Evolutionary conservation across 2,329 filamentous ascomycete genomes (phyloP).

Genomic region (Pseudocercospora fijiensis): DNA sequence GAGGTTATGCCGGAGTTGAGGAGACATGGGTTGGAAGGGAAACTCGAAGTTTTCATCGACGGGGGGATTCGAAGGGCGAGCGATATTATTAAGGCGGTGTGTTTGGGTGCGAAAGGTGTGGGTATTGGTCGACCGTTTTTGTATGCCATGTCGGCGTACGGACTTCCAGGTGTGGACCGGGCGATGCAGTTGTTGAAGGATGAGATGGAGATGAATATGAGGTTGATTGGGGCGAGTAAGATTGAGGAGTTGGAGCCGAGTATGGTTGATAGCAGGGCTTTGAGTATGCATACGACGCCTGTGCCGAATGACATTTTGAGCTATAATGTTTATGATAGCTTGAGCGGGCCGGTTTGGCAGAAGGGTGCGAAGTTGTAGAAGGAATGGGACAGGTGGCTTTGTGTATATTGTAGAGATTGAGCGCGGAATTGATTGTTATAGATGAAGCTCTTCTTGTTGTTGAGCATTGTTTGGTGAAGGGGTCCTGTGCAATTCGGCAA

Average conservation of each 20-base stretch:
- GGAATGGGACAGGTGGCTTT: neutral
- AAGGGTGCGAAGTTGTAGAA: slow-evolving; percentile 33
- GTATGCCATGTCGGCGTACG: slow-evolving; percentile 94
- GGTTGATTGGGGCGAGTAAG: slow-evolving; percentile 75
- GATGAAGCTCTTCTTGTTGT: neutral
- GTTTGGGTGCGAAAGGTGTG: slow-evolving; percentile 85
- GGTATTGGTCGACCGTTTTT: slow-evolving; percentile 94
- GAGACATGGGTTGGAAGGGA: slow-evolving; percentile 58
- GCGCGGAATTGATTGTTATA: neutral
- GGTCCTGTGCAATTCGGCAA: neutral
- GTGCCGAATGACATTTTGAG: slow-evolving; percentile 64
- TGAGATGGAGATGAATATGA: slow-evolving; percentile 99
- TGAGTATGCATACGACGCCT: slow-evolving; percentile 59
- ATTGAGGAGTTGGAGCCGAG: slow-evolving; percentile 77
- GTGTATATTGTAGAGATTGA: neutral
- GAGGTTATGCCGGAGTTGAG: slow-evolving; percentile 78
- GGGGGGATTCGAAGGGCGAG: slow-evolving; percentile 87
- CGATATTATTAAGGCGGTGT: slow-evolving; percentile 93
- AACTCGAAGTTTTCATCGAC: slow-evolving; percentile 80
- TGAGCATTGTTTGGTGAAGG: neutral
- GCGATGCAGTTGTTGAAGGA: slow-evolving; percentile 76
- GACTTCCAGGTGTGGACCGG: slow-evolving; percentile 78
- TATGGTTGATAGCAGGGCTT: slow-evolving; percentile 72
- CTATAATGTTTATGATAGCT: slow-evolving; percentile 55
- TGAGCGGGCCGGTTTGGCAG: slow-evolving; percentile 41